Evolutionary conservation across 306 rosid genomes (phyloP).

Genomic region (Begonia masoniana): DNA sequence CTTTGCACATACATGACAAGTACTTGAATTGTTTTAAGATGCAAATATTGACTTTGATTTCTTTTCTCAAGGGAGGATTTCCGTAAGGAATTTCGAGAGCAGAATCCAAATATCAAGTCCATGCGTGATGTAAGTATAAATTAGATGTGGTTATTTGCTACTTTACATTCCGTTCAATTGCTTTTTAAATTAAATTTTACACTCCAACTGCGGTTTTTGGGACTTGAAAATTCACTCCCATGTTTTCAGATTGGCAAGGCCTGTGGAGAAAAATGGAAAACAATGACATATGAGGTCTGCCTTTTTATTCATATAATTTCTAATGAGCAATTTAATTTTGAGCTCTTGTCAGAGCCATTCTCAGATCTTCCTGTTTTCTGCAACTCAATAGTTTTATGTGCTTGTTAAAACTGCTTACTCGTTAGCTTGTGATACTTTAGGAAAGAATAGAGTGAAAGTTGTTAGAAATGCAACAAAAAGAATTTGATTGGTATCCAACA

Average conservation of each 20-base stretch:
- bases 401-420: too few relatives aligned
- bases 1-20: too few relatives aligned
- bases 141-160: not conserved
- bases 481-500: too few relatives aligned
- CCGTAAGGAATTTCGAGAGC: slow-evolving; percentile 71
- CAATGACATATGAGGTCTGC: slow-evolving; percentile 79
- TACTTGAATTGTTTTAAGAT: not conserved
- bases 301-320: not conserved
- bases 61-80: slow-evolving; percentile 70
- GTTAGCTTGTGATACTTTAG: too few relatives aligned
- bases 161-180: not conserved
- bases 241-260: slow-evolving; percentile 81
- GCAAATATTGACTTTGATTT: slow-evolving; percentile 18
- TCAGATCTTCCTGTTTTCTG: too few relatives aligned
- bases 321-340: too few relatives aligned
- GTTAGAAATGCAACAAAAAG: too few relatives aligned
- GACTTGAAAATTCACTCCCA: not conserved
- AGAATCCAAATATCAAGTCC: slow-evolving; percentile 74
- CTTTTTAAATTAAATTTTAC: slow-evolving; percentile 3
- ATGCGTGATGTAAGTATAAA: slow-evolving; percentile 68
- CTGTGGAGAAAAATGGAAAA: slow-evolving; percentile 96
- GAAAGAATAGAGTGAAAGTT: too few relatives aligned
- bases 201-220: too few relatives aligned
- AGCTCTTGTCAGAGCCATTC: too few relatives aligned
- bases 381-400: too few relatives aligned